A percentile compares a stretch with the other conserved stretches of the same genome.
Conservation (phyloP, 2,329 filamentous ascomycete genomes). For the Nannizziopsis arthrosporioides region DNA sequence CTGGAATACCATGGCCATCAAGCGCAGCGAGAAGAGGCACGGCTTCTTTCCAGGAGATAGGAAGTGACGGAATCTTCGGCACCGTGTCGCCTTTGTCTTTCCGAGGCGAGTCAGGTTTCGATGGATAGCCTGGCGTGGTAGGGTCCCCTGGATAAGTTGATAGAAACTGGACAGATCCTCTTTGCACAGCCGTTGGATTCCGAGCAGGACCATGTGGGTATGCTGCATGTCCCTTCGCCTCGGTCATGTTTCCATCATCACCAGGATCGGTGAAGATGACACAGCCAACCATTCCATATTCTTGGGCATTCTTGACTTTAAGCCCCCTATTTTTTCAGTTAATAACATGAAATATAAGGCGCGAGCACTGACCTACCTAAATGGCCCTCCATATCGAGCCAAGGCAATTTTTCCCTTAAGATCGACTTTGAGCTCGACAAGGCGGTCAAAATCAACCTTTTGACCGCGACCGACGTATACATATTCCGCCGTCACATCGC, state of each 20-base stretch:
- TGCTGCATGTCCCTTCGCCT: slow-evolving; percentile 35
- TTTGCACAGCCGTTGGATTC: slow-evolving; percentile 37
- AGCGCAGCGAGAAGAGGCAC: slow-evolving; percentile 24
- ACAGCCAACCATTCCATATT: slow-evolving; percentile 35
- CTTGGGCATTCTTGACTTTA: slow-evolving; percentile 40
- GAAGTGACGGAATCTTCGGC: slow-evolving; percentile 27
- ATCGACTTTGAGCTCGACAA: slow-evolving; percentile 31
- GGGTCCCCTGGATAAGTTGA: slow-evolving; percentile 21
- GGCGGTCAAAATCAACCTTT: slow-evolving; percentile 37
- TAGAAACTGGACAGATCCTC: slow-evolving; percentile 34
- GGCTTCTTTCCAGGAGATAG: slow-evolving; percentile 23
- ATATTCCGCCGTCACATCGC: slow-evolving; percentile 38
- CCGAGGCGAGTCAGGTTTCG: slow-evolving; percentile 20
- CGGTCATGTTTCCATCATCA: slow-evolving; percentile 39
- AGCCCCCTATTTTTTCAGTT: slow-evolving; percentile 26
- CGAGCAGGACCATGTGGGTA: slow-evolving; percentile 36
- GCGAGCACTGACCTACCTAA: slow-evolving; percentile 17
- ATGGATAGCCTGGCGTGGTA: slow-evolving; percentile 25
- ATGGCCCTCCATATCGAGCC: slow-evolving; percentile 36
- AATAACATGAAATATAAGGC: not conserved
- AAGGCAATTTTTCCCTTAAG: slow-evolving; percentile 40
- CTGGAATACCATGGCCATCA: slow-evolving; percentile 24
- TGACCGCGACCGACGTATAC: slow-evolving; percentile 36
- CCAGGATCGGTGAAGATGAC: slow-evolving; percentile 38
- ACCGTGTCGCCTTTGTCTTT: slow-evolving; percentile 20